Conservation (phyloP, 2,329 filamentous ascomycete species). For the Ilyonectria sp. region DNA sequence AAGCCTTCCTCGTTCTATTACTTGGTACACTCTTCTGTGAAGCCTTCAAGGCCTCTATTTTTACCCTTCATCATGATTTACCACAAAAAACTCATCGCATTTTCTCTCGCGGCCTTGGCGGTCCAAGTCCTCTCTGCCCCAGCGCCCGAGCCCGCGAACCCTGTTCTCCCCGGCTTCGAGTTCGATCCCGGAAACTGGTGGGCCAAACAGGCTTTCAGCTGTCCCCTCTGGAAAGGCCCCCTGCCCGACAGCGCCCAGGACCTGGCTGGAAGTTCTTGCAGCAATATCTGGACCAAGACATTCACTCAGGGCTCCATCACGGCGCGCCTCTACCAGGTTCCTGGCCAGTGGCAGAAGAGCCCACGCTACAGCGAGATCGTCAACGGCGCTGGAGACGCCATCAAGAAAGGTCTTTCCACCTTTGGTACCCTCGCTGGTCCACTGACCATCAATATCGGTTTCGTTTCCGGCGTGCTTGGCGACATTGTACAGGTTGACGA, state of each 20-base stretch:
- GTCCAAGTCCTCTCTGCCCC: neutral
- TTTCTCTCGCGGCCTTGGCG: neutral
- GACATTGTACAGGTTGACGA: conserved; percentile 32
- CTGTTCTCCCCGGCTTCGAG: conserved; percentile 5
- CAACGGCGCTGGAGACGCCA: conserved; percentile 27
- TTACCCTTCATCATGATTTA: neutral
- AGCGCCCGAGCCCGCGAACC: neutral
- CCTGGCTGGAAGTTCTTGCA: conserved; percentile 25
- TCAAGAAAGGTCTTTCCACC: conserved; percentile 26
- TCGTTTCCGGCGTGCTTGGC: conserved; percentile 30
- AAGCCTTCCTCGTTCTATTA: neutral
- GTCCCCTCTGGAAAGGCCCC: conserved; percentile 30
- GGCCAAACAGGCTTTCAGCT: conserved; percentile 18
- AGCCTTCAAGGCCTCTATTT: too few relatives aligned
- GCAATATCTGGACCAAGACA: conserved; percentile 14
- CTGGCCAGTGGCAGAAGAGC: conserved; percentile 23
- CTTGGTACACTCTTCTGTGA: neutral
- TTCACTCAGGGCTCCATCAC: conserved; percentile 24
- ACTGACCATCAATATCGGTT: conserved; percentile 31
- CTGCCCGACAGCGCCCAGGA: conserved; percentile 29
- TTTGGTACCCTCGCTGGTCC: conserved; percentile 25
- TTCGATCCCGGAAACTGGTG: conserved; percentile 7
- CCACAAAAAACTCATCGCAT: neutral
- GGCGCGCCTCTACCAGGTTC: conserved; percentile 32
- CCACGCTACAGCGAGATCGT: conserved; percentile 30